Base-by-base conservation (phyloP, 148 eudicot species). In the Pharnaceum exiguum region DNA sequence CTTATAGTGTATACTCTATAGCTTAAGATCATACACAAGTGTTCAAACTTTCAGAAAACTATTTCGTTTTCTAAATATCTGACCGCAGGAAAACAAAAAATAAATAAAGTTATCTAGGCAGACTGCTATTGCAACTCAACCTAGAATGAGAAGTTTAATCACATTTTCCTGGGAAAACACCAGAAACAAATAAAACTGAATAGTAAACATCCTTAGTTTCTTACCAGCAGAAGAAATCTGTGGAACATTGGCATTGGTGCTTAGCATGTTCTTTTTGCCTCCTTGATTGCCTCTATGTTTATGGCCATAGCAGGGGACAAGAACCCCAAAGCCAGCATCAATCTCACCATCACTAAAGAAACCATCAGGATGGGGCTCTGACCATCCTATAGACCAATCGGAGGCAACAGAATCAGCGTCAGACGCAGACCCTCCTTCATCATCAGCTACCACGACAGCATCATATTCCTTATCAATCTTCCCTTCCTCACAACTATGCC, bases 351-450 rank as follows among this genome's bases (percentile, higher is more conserved):
- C 95, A 71, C 87, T 80, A 76, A 81, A 82, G 71, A 90, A 90
- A 64, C 72, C 93, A 53, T 87, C 68, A 46, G 77, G 89, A 55
- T 82, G 95, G 5, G 93, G 95, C 66, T 90, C 97, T 55, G 82
- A 67, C 97, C 97, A 90, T 67, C 95, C 95, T 12, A 90, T 82
- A 0, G 97, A 87, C 95, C 97, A 87, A 74, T 90, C 97, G 7
- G 97, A 87, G 39, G 81, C 89, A 45, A 82, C 93, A 15, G 93
- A 82, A 65, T 90, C 97, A 10, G 86, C 82, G 18, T 83, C 97
- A 22, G 95, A 90, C 26, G 83, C 71, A 60, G 72, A 62, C 32
- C 70, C 83, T 52, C 93, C 93, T n/a, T n/a, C n/a, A 64, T 87
- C 93, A 4, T 83, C 78, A 35, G 95, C 89, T 46, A 90, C 95